Conservation (phyloP, 108 stramenopile genomes). For the Cyclostephanos tholiformis region DNA sequence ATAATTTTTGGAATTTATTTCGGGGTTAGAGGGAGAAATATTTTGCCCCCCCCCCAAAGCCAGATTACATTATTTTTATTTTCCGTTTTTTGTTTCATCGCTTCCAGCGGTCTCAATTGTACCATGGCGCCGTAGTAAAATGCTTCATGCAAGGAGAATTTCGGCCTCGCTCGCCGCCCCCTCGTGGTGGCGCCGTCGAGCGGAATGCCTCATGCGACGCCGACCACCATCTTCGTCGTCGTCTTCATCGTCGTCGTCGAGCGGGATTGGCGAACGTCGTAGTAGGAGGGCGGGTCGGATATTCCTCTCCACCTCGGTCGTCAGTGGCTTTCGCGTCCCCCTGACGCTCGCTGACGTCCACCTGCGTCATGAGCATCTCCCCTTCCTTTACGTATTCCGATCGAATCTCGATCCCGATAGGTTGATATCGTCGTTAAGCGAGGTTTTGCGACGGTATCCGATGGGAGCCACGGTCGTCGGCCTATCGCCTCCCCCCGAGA, state of each 20-base stretch:
- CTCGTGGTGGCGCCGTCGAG: neutral
- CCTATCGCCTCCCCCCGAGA: neutral
- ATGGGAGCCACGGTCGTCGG: slow-evolving; percentile 19
- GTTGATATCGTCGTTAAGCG: slow-evolving; percentile 19
- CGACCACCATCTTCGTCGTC: neutral
- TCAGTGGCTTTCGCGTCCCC: slow-evolving; percentile 11
- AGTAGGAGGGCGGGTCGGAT: neutral
- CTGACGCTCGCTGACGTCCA: slow-evolving; percentile 36
- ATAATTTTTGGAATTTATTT: too few species aligned
- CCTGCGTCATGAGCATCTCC: slow-evolving; percentile 35
- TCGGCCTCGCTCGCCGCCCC: neutral
- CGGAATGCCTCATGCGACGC: neutral
- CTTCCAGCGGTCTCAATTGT: too few species aligned
- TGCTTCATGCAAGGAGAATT: neutral
- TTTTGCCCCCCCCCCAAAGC: too few species aligned
- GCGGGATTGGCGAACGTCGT: neutral
- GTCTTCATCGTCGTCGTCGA: neutral
- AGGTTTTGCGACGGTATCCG: slow-evolving; percentile 28
- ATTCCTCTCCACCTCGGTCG: slow-evolving; percentile 16
- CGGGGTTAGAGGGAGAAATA: too few species aligned
- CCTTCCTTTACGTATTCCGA: slow-evolving; percentile 44
- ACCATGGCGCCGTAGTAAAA: too few species aligned
- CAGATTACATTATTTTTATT: too few species aligned
- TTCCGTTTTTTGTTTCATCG: too few species aligned
- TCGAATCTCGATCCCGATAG: slow-evolving; percentile 6